phyloP scores from a whole-genome alignment of 208 protist species.

The Porcisia deanei region DNA sequence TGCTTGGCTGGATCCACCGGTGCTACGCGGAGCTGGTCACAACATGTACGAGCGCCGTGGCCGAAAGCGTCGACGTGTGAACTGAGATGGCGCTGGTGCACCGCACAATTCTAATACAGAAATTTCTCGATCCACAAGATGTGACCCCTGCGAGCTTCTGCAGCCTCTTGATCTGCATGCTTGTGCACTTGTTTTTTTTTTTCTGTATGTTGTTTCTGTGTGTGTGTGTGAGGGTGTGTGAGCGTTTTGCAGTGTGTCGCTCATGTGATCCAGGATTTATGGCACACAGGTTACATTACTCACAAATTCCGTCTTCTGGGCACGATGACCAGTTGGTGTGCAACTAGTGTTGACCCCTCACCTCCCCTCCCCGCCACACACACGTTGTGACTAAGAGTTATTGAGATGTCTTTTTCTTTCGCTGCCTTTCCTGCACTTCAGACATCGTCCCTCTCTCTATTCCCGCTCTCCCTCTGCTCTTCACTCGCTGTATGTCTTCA shows the following conservation, averaged over 20 bases:
- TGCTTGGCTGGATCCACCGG: conserved; percentile 81
- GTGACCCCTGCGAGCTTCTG: background rate
- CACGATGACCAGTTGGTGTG: too few relatives aligned
- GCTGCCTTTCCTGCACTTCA: background rate
- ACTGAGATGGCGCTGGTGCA: background rate
- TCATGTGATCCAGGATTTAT: background rate
- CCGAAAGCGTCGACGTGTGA: conserved; percentile 52
- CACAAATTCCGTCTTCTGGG: background rate
- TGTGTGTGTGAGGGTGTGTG: conserved; percentile 3
- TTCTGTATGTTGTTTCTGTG: background rate
- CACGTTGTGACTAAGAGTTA: background rate
- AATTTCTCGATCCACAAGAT: background rate
- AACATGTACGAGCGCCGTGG: conserved; percentile 86
- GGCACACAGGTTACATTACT: too few relatives aligned
- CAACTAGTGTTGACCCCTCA: background rate
- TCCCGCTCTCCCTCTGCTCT: background rate
- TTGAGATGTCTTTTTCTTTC: background rate
- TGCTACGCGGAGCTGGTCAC: conserved; percentile 80
- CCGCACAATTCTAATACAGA: too few relatives aligned
- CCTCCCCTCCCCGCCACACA: background rate
- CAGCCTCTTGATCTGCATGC: background rate
- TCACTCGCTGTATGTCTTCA: background rate
- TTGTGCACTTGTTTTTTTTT: background rate
- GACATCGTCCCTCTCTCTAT: background rate
- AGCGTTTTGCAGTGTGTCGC: background rate